Conservation (phyloP, 495 filamentous ascomycete genomes). For the Apodospora peruviana region DNA sequence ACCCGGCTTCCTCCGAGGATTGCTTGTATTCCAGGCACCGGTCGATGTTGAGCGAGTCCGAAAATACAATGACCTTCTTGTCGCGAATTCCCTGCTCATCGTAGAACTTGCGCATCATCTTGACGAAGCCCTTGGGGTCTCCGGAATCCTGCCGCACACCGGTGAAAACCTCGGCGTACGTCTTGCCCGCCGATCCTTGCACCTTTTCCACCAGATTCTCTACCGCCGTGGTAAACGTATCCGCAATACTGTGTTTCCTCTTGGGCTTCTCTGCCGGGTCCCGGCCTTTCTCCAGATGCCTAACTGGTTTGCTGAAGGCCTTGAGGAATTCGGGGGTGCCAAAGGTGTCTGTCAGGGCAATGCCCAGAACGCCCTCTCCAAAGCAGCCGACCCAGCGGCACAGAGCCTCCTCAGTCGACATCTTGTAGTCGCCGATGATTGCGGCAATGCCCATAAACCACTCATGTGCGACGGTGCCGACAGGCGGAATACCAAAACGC, state of each 20-base stretch:
- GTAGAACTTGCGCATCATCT: slow-evolving; percentile 82
- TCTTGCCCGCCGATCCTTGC: slow-evolving; percentile 31
- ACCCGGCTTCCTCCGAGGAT: slow-evolving; percentile 70
- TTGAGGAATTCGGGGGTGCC: slow-evolving; percentile 86
- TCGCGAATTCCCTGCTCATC: slow-evolving; percentile 66
- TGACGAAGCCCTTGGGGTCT: slow-evolving; percentile 76
- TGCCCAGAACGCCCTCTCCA: slow-evolving; percentile 82
- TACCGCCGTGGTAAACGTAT: slow-evolving; percentile 24
- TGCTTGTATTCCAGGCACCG: slow-evolving; percentile 84
- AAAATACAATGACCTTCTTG: slow-evolving; percentile 94
- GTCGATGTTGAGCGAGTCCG: slow-evolving; percentile 88
- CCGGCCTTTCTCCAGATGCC: slow-evolving; percentile 17
- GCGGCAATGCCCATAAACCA: slow-evolving; percentile 99
- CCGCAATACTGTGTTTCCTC: slow-evolving; percentile 24
- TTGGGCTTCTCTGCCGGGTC: neutral
- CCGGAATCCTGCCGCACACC: slow-evolving; percentile 95
- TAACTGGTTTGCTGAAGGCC: slow-evolving; percentile 65
- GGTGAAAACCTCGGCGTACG: slow-evolving; percentile 80
- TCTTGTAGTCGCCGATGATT: slow-evolving; percentile 76
- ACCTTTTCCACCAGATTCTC: slow-evolving; percentile 5
- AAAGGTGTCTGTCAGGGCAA: slow-evolving; percentile 97
- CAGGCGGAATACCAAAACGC: slow-evolving; percentile 73
- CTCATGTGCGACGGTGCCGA: slow-evolving; percentile 95
- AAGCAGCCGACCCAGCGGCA: slow-evolving; percentile 87
- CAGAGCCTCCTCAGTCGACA: slow-evolving; percentile 77